Base-by-base conservation (phyloP, 768 basidiomycete species). In the Tricholoma flavovirens region DNA sequence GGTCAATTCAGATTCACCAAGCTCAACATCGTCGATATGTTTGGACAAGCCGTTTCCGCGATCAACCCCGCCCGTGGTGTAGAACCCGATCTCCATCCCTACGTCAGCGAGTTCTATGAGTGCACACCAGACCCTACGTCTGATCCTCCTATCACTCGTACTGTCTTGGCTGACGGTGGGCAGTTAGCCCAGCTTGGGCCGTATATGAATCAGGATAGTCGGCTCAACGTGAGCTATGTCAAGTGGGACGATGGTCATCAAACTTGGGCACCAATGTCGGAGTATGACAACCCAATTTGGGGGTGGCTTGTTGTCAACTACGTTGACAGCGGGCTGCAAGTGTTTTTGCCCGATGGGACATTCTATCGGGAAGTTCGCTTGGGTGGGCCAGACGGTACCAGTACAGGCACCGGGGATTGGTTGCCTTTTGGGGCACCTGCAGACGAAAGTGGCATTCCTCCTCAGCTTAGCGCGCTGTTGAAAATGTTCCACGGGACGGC, bases 1-100 rank as follows among this genome's bases (percentile, higher is more conserved):
- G 46, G 46, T 19, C 46, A 49, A 49, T 49, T 49, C 46, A 49
- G 46, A 30, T 49, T 49, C n/a, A 49, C 46, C 22, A 49, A 49
- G 11, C 22, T 49, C n/a, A 49, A 49, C 22, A 24, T 49, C 6
- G n/a, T 49, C 22, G 46, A 49, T 12, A 49, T 8, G 22, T 49
- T 49, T 26, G 46, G 46, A 3, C 46, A 22, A 49, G 46, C 22
- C 8, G 10, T 49, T 49, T 49, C 21, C 24, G 46, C 46, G 24
- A 49, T 49, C 11, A 11, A 49, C n/a, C 46, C 46, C 8, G 15
- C 12, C 4, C 46, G 29, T 11, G 46, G 46, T 24, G 22, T 11
- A 17, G 12, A 12, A 15, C 22, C 22, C 12, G 1, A 26, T 30
- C 46, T 49, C 22, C 22, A 26, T 19, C 46, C 46, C 7, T 49